Evolutionary conservation across 306 rosid species (phyloP).

Genomic region (Castanea mollissima): DNA sequence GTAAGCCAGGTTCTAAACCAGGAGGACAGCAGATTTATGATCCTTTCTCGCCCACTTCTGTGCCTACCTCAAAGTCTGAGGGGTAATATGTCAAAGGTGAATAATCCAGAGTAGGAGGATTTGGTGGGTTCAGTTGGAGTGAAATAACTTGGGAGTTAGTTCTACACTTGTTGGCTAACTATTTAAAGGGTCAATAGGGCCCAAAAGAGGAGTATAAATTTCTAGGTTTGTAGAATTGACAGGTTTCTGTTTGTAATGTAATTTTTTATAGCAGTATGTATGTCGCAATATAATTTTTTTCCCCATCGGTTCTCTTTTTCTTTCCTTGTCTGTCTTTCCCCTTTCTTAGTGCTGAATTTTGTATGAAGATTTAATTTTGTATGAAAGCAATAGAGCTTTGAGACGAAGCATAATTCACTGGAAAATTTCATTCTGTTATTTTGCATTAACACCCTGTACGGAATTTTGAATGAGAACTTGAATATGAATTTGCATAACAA

Average conservation of each 20-base stretch:
- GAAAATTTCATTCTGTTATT: not conserved
- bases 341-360: not conserved
- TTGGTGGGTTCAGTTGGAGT: not conserved
- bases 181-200: not conserved
- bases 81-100: slow-evolving; percentile 39
- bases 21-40: slow-evolving; percentile 83
- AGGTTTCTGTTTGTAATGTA: not conserved
- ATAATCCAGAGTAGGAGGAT: not conserved
- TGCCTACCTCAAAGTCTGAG: slow-evolving; percentile 40
- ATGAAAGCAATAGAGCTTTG: not conserved
- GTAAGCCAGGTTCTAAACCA: slow-evolving; percentile 41
- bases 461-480: not conserved
- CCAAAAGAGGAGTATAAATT: not conserved
- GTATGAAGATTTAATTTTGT: not conserved
- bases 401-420: not conserved
- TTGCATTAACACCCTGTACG: not conserved
- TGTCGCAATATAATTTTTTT: not conserved
- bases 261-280: not conserved
- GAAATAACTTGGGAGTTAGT: slow-evolving; percentile 2
- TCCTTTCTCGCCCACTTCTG: slow-evolving; percentile 87
- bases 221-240: not conserved
- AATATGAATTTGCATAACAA: not conserved
- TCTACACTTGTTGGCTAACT: not conserved
- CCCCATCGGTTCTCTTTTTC: not conserved
- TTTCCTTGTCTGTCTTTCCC: not conserved